Evolutionary conservation across 257 asterid genomes (phyloP).

Genomic region (Rehmannia glutinosa): DNA sequence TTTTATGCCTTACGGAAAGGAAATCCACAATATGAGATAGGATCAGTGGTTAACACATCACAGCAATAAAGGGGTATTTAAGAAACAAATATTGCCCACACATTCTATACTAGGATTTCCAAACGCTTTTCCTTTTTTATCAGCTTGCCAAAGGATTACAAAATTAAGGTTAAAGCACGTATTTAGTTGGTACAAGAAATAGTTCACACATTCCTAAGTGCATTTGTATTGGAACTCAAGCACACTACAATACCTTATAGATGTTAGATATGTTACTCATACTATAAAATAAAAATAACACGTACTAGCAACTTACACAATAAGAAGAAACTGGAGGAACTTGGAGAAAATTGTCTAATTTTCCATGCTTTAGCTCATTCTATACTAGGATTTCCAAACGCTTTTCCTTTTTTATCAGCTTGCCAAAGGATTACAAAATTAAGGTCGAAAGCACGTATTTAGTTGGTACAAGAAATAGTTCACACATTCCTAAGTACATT

Average conservation of each 20-base stretch:
- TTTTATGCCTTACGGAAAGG: neutral
- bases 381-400: neutral
- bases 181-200: neutral
- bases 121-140: neutral
- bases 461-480: neutral
- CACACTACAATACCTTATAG: neutral
- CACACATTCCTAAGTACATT: neutral
- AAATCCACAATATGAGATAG: neutral
- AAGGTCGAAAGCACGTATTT: neutral
- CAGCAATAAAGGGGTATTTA: too few relatives aligned
- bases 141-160: neutral
- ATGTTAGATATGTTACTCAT: neutral
- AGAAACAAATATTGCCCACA: neutral
- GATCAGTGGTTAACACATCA: neutral
- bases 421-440: conserved; percentile 1
- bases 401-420: neutral
- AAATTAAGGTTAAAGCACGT: neutral
- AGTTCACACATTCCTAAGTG: neutral
- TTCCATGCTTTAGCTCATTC: conserved; percentile 41
- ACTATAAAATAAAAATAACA: conserved; percentile 4
- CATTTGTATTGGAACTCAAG: neutral
- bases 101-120: neutral
- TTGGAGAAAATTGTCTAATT: conserved; percentile 72
- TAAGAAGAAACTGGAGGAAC: conserved; percentile 78
- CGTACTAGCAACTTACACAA: conserved; percentile 55